These are phyloP conservation scores for Groenewaldozyma sp. DNA, from an alignment of 1,139 yeast species.

Conservation along the genomic window DNA sequence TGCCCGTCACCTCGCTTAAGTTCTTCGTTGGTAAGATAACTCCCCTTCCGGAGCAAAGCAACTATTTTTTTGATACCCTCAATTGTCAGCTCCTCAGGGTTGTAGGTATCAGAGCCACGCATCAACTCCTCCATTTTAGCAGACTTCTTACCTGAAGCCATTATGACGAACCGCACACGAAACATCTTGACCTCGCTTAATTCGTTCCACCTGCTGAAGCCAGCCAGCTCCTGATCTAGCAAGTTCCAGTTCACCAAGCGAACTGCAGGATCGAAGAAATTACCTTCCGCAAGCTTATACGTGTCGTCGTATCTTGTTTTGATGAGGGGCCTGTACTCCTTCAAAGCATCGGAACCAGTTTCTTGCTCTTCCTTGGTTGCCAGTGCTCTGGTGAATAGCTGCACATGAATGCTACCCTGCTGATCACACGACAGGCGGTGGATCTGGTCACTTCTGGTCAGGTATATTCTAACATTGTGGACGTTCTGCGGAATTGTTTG, in stretches of 20 bases:
- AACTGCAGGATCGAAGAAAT: conserved; percentile 45
- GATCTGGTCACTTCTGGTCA: conserved; percentile 73
- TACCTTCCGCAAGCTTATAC: conserved; percentile 51
- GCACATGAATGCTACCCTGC: conserved; percentile 65
- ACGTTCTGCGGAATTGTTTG: conserved; percentile 36
- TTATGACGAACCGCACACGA: conserved; percentile 70
- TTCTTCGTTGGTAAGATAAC: conserved; percentile 40
- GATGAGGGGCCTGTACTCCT: conserved; percentile 45
- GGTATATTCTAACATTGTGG: conserved; percentile 54
- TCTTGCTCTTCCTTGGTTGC: conserved; percentile 16
- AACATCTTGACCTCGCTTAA: conserved; percentile 49
- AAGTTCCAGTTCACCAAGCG: conserved; percentile 78
- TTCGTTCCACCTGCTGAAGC: conserved; percentile 63
- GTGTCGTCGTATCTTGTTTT: conserved; percentile 70
- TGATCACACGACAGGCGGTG: conserved; percentile 71
- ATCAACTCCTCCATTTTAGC: conserved; percentile 7
- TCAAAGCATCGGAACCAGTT: conserved; percentile 17
- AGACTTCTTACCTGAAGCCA: conserved; percentile 53
- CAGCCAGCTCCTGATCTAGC: conserved; percentile 83
- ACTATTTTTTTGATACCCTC: conserved; percentile 79
- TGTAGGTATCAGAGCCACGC: conserved; percentile 36
- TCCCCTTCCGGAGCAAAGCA: conserved; percentile 53
- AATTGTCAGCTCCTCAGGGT: conserved; percentile 74
- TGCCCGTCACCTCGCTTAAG: conserved; percentile 23
- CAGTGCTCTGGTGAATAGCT: conserved; percentile 41